These are phyloP conservation scores for Dentiscutata heterogama DNA, from an alignment of 371 early-diverging fungal species.

Conservation along the genomic window DNA sequence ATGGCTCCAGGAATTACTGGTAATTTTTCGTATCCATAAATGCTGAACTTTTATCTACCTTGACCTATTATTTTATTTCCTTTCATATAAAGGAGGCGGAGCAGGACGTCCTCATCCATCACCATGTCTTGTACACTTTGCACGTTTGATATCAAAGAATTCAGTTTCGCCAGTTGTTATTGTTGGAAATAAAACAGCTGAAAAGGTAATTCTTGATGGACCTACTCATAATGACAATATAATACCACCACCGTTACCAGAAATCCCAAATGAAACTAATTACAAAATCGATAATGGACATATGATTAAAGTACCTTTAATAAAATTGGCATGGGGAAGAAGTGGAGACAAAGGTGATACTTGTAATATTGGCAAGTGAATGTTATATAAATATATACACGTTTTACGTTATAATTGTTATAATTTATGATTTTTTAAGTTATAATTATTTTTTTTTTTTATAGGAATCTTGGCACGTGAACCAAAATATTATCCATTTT, in stretches of 20 bases:
- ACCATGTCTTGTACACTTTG: constrained; percentile 76
- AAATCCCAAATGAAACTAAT: constrained; percentile 30
- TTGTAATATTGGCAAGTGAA: constrained; percentile 67
- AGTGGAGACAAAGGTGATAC: constrained; percentile 85
- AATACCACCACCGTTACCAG: constrained; percentile 51
- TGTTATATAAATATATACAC: neutral
- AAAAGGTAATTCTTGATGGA: constrained; percentile 49
- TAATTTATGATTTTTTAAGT: neutral
- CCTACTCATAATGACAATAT: constrained; percentile 50
- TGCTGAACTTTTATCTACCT: neutral
- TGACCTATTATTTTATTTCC: neutral
- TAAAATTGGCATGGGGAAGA: constrained; percentile 73
- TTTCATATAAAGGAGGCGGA: constrained; percentile 57
- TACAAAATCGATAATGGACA: neutral
- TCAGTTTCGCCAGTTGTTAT: constrained; percentile 58
- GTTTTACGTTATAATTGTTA: no score
- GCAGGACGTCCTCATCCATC: constrained; percentile 73
- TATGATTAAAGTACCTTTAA: constrained; percentile 58
- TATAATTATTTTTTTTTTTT: neutral
- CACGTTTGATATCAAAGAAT: constrained; percentile 67
- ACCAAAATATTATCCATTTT: constrained; percentile 64
- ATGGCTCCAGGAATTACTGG: constrained; percentile 81
- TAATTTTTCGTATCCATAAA: neutral
- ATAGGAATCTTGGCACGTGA: constrained; percentile 71
- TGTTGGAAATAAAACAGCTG: constrained; percentile 55